Evolutionary conservation across 805 yeast genomes (phyloP), one percentile per base, ranked within the genome.

Genomic region (Ogataea allantospora): DNA sequence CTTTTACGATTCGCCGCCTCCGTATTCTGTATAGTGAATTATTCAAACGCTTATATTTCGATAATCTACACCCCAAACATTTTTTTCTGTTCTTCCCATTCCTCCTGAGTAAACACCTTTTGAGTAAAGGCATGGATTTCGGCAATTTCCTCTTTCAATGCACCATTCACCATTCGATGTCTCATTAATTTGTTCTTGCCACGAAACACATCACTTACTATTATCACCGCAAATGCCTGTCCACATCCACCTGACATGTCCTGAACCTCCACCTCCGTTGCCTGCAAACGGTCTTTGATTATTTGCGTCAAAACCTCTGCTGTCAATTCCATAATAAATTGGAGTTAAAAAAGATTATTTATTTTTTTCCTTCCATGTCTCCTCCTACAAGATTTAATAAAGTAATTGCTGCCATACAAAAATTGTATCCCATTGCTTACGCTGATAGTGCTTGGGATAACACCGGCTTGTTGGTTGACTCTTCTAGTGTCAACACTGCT

Each of bases 181-280:
- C 99, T 75, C 68, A 80, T 76, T 33, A 93, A 68, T 58, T 84
- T 85, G 64, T 87, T 88, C 65, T 88, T 87, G 16, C 93, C 93
- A 43, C 70, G 61, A 60, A 95, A 93, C 15, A 68, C 55, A 30
- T 77, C 71, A 63, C 70, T 66, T 7, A 93, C 96, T 18, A 95
- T 89, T 6, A 86, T 75, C 22, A 88, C 96, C 25, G 95, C 96
- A 62, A 89, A 91, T 2, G 98, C 96, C 61, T 91, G 96, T 5
- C 99, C 99, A 64, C 99, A 93, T 1, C 99, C 99, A 11, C 95
- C 95, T 8, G 81, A 79, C 69, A 78, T 75, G 48, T 86, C 95
- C 43, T 75, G 81, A 6, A 86, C 88, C 51, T 80, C 83, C 8
- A 80, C 87, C 43, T 81, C 75, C 0, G 54, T 42, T 7, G 93